phyloP scores from a whole-genome alignment of 345 rosid genomes.

The Eucalyptus curtisii region DNA sequence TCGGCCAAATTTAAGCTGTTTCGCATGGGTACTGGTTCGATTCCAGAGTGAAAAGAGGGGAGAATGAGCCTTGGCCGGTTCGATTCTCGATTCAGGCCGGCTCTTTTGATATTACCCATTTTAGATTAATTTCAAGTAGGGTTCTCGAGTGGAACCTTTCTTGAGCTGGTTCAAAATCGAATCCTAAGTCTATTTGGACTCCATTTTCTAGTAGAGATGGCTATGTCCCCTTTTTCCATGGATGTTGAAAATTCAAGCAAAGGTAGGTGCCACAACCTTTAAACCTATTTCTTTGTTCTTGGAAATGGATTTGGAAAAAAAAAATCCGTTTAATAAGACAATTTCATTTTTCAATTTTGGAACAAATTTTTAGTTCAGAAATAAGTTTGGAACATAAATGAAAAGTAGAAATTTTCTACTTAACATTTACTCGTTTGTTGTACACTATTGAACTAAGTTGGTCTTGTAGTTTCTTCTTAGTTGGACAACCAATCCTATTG shows the following conservation, averaged over 20 bases:
- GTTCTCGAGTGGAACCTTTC: not conserved
- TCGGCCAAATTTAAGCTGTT: not conserved
- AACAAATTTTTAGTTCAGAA: too few relatives aligned
- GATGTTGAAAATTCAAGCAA: accelerated
- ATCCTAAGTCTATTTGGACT: too few relatives aligned
- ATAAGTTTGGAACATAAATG: too few relatives aligned
- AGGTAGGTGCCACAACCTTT: too few relatives aligned
- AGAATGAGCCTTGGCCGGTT: accelerated
- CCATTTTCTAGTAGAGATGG: too few relatives aligned
- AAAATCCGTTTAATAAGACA: accelerated
- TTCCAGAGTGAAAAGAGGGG: accelerated
- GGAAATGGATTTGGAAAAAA: not conserved
- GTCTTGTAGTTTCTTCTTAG: too few relatives aligned
- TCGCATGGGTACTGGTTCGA: not conserved
- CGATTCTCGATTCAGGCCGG: not conserved
- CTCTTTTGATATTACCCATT: not conserved
- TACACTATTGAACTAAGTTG: too few relatives aligned
- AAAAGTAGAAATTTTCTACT: too few relatives aligned
- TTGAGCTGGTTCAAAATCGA: too few relatives aligned
- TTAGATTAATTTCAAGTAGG: not conserved
- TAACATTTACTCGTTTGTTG: too few relatives aligned
- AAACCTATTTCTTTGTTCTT: too few relatives aligned
- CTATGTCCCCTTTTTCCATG: accelerated
- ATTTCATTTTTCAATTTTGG: too few relatives aligned
- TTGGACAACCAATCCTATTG: not conserved